phyloP scores from a whole-genome alignment of 2,329 filamentous ascomycete genomes.

The Hymenoscyphus repandus region DNA sequence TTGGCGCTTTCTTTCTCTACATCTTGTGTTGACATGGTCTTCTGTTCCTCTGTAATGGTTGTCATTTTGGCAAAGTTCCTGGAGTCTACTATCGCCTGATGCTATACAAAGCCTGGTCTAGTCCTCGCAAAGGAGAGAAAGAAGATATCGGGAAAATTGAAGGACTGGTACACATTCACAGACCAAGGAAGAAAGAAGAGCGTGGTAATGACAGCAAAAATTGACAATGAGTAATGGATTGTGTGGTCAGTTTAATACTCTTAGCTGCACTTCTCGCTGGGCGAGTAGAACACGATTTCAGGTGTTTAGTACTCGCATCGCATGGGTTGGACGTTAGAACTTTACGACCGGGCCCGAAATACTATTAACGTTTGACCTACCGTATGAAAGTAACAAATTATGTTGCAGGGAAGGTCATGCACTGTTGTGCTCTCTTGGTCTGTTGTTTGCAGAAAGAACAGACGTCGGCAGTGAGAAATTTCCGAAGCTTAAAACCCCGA shows the following conservation, averaged over 20 bases:
- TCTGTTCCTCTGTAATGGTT: neutral
- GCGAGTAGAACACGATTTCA: too few species aligned
- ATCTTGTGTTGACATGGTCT: slow-evolving; percentile 3
- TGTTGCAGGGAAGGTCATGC: neutral
- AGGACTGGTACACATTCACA: neutral
- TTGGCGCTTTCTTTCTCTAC: slow-evolving; percentile 7
- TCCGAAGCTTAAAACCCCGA: neutral
- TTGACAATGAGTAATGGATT: neutral
- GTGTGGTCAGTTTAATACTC: too few species aligned
- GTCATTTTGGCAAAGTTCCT: neutral
- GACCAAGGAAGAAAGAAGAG: neutral
- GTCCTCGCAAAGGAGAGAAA: neutral
- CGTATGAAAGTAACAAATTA: too few species aligned
- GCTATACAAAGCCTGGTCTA: neutral
- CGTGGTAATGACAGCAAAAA: neutral
- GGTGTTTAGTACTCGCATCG: neutral
- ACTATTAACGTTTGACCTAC: too few species aligned
- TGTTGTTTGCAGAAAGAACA: neutral
- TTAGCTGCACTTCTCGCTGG: neutral
- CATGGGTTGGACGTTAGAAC: slow-evolving; percentile 8
- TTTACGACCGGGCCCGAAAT: too few species aligned
- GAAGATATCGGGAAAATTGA: neutral
- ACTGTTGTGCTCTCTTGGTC: too few species aligned
- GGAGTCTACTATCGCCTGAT: neutral
- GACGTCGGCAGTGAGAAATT: neutral